Evolutionary conservation across 352 stramenopile genomes (phyloP), one percentile per base, ranked within the genome.

Genomic region (Phytophthora uliginosa): DNA sequence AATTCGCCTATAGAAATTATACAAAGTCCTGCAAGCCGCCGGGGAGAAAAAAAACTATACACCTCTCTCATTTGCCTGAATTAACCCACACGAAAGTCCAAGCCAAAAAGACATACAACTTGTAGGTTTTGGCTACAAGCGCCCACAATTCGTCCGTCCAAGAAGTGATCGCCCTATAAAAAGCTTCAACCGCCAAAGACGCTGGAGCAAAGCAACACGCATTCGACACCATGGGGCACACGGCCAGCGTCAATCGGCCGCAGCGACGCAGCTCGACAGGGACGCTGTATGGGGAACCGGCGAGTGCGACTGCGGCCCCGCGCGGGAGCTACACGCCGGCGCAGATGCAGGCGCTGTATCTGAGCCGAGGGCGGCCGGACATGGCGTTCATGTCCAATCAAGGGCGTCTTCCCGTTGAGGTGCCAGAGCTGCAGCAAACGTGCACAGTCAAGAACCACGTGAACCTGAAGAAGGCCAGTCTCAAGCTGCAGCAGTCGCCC

Each of bases 371-470:
- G 1, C 81, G 90, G 3, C 86, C 88, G 0, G 90, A 96, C 69
- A 90, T 95, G 88, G 90, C 82, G 10, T 96, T 96, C 75, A 91
- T 96, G 77, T 90, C 88, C 42, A 88, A 92, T 69, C 85, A 96
- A 60, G 68, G 69, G 42, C 69, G 77, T 42, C 48, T 78, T 7
- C 74, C 76, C 7, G 73, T 88, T 36, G 84, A 90, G 17, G 63
- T 93, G 52, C 90, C 90, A 7, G 88, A 95, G 76, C 87, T 95
- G 73, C 90, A 96, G 73, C 88, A 95, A 63, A 95, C 90, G 24
- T 89, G 78, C 54, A 93, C 88, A 0, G 84, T 96, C 2, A 92
- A 90, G 73, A 96, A 93, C 69, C 82, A 95, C 70, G 88, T 95
- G 62, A 96, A 95, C 68, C 76, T 96, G 5, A 94, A 95, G 74